Conservation (phyloP, 1,284 basidiomycete species). For the Phenoliferia sp. region DNA sequence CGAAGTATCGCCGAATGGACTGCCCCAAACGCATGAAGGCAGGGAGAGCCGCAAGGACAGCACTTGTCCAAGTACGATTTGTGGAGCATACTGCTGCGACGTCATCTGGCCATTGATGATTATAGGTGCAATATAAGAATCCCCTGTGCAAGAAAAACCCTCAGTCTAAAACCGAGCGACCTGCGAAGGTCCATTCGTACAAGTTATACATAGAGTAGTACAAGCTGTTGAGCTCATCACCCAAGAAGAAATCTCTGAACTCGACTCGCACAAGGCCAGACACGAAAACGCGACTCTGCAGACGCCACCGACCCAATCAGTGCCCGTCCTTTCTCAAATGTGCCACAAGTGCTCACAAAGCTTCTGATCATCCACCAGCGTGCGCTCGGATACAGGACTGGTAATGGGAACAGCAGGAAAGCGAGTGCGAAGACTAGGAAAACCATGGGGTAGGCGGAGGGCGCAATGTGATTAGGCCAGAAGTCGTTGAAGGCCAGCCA, state of each 20-base stretch:
- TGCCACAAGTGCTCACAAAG: neutral
- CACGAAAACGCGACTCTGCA: constrained; percentile 15
- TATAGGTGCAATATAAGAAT: constrained; percentile 26
- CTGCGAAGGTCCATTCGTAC: neutral
- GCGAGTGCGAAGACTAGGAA: constrained; percentile 67
- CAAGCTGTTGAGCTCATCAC: constrained; percentile 27
- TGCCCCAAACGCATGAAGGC: constrained; percentile 26
- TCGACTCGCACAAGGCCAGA: constrained; percentile 28
- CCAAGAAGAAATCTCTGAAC: constrained; percentile 34
- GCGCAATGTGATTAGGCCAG: constrained; percentile 36
- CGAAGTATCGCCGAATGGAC: constrained; percentile 27
- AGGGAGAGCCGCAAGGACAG: constrained; percentile 24
- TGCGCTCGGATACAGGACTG: constrained; percentile 50
- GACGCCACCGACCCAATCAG: neutral
- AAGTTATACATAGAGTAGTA: constrained; percentile 21
- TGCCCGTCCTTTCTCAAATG: neutral
- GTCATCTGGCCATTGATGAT: constrained; percentile 19
- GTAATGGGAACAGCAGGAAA: constrained; percentile 71
- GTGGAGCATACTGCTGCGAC: constrained; percentile 19
- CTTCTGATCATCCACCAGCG: constrained; percentile 30
- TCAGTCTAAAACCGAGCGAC: neutral
- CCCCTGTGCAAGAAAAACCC: constrained; percentile 6
- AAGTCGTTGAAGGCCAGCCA: constrained; percentile 30
- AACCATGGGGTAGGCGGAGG: constrained; percentile 66
- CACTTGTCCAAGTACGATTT: constrained; percentile 26